Conservation (phyloP, 208 protist species). For the Trypanosoma grayi region DNA sequence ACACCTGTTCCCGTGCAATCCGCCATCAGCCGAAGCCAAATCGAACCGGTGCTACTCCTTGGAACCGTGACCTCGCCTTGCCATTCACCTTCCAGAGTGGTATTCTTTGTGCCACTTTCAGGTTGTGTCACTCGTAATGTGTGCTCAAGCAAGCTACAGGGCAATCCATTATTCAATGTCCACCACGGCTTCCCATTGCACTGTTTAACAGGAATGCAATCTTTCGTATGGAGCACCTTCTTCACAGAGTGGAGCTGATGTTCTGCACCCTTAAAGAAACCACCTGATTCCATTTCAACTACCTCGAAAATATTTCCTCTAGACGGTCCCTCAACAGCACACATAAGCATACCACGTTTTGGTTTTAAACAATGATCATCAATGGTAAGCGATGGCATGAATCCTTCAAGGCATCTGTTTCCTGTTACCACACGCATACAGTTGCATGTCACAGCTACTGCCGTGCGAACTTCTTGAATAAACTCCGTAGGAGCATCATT, state of each 20-base stretch:
- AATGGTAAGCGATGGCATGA: slow-evolving; percentile 60
- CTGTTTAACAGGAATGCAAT: slow-evolving; percentile 82
- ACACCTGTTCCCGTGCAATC: slow-evolving; percentile 20
- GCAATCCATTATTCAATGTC: slow-evolving; percentile 59
- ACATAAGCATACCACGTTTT: slow-evolving; percentile 59
- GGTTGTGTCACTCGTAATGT: slow-evolving; percentile 55
- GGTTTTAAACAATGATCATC: slow-evolving; percentile 43
- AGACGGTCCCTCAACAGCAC: slow-evolving; percentile 22
- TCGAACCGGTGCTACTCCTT: slow-evolving; percentile 14
- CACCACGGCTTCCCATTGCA: slow-evolving; percentile 62
- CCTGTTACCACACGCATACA: slow-evolving; percentile 25
- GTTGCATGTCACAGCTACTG: slow-evolving; percentile 53
- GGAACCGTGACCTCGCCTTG: slow-evolving; percentile 43
- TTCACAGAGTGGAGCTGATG: not conserved
- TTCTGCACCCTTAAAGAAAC: slow-evolving; percentile 13
- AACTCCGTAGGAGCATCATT: slow-evolving; percentile 76
- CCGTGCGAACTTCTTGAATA: slow-evolving; percentile 68
- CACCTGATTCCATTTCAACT: not conserved
- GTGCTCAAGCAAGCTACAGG: slow-evolving; percentile 79
- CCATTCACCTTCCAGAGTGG: slow-evolving; percentile 73
- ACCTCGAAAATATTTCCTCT: slow-evolving; percentile 27
- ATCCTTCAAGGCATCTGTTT: slow-evolving; percentile 40
- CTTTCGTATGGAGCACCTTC: slow-evolving; percentile 4
- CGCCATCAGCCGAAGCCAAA: slow-evolving; percentile 20
- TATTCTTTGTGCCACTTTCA: slow-evolving; percentile 19